Evolutionary conservation across 2,329 filamentous ascomycete genomes (phyloP).

Genomic region (Cryphonectria parasitica): DNA sequence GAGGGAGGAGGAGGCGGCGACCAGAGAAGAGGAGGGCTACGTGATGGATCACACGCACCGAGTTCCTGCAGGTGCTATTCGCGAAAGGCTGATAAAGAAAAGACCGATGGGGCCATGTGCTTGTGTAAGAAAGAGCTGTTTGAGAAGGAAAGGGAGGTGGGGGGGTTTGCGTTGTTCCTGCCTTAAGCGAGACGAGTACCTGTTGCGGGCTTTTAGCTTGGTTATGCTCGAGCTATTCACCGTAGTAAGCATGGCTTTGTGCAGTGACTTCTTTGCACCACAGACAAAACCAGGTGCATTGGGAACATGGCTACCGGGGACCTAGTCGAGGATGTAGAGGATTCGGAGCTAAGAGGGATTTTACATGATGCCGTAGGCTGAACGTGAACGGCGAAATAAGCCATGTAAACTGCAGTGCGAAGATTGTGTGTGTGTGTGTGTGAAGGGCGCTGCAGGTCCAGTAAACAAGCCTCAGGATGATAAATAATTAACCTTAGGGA

Average conservation of each 20-base stretch:
- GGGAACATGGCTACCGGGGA: not conserved
- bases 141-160: not conserved
- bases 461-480: not conserved
- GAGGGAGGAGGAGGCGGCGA: not conserved
- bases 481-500: not conserved
- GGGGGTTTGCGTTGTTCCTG: not conserved
- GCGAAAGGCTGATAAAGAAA: not conserved
- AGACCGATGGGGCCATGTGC: not conserved
- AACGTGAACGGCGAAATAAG: not conserved
- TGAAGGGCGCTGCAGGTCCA: not conserved
- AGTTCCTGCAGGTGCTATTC: slow-evolving; percentile 5
- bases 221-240: not conserved
- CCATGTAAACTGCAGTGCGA: not conserved
- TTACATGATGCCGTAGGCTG: not conserved
- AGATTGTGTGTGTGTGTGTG: not conserved
- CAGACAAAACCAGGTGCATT: not conserved
- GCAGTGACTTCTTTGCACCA: not conserved
- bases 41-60: slow-evolving; percentile 13
- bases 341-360: not conserved
- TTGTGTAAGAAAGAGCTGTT: not conserved
- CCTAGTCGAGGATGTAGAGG: not conserved
- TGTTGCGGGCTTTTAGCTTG: not conserved
- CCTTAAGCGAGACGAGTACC: not conserved
- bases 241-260: not conserved
- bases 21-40: not conserved